Conservation (phyloP, 768 basidiomycete genomes). For the Brasilioporus rufonigricans region DNA sequence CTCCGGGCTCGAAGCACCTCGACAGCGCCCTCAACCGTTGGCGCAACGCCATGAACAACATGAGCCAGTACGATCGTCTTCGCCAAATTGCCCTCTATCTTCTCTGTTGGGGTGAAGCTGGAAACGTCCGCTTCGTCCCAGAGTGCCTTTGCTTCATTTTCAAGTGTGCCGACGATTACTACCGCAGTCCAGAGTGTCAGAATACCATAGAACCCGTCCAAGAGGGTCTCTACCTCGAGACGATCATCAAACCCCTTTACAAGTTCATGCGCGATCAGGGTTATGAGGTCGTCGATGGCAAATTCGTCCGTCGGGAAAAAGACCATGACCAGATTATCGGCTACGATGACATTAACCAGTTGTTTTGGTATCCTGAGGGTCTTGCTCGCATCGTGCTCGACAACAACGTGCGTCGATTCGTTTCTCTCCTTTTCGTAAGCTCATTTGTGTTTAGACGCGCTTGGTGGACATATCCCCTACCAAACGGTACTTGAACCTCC, state of each 20-base stretch:
- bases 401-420: conserved; percentile 63
- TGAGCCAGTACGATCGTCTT: conserved; percentile 98
- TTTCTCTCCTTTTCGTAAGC: neutral
- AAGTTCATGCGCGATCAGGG: conserved; percentile 96
- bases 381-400: conserved; percentile 86
- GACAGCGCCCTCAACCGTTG: conserved; percentile 93
- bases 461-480: conserved; percentile 89
- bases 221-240: conserved; percentile 89
- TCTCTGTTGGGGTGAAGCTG: conserved; percentile 97
- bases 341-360: conserved; percentile 99
- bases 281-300: conserved; percentile 93
- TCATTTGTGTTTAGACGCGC: conserved; percentile 58
- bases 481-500: conserved; percentile 91
- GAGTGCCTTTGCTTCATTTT: conserved; percentile 99
- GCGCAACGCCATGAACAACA: conserved; percentile 98
- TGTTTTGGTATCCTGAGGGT: conserved; percentile 99
- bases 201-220: conserved; percentile 89
- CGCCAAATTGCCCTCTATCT: conserved; percentile 95
- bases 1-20: conserved; percentile 71
- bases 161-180: conserved; percentile 99
- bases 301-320: conserved; percentile 90
- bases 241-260: conserved; percentile 93
- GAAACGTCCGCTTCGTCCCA: conserved; percentile 95
- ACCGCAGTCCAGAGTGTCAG: conserved; percentile 97
- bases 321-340: conserved; percentile 96